These are phyloP conservation scores for Ceratocystis albifundus DNA, from an alignment of 2,329 filamentous ascomycete species.

Conservation along the genomic window DNA sequence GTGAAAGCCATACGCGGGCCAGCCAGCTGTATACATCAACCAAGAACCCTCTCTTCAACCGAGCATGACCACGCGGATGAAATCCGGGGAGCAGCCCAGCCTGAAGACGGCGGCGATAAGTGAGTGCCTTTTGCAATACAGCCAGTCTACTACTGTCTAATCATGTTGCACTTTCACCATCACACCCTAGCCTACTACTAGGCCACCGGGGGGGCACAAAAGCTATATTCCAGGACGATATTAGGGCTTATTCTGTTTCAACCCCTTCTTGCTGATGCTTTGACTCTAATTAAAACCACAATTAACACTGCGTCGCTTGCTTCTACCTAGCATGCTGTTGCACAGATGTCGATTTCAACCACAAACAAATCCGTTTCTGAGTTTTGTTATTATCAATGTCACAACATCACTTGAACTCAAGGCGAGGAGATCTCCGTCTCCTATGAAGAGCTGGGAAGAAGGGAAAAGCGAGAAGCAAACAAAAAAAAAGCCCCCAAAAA, in stretches of 20 bases:
- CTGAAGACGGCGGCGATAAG: not conserved
- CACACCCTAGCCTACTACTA: not conserved
- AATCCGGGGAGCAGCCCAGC: not conserved
- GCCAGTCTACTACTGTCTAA: not conserved
- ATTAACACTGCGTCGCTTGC: not conserved
- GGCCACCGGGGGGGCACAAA: not conserved
- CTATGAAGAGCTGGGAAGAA: no score
- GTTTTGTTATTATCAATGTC: not conserved
- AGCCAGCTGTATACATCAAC: no score
- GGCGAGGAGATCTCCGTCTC: not conserved
- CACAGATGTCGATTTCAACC: not conserved
- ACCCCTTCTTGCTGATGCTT: not conserved
- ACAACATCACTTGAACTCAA: not conserved
- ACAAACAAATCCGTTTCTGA: not conserved
- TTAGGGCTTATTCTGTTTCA: constrained; percentile 3
- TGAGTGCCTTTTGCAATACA: no score
- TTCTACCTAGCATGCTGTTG: not conserved
- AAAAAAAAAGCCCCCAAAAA: no score
- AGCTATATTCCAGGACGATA: not conserved
- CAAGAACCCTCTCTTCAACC: no score
- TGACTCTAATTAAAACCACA: no score
- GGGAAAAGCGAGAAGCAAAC: no score
- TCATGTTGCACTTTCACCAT: not conserved
- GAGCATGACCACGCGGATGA: not conserved
- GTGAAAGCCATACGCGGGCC: no score